Base-by-base conservation (phyloP, 306 rosid genomes). In the Boehmeria nivea region DNA sequence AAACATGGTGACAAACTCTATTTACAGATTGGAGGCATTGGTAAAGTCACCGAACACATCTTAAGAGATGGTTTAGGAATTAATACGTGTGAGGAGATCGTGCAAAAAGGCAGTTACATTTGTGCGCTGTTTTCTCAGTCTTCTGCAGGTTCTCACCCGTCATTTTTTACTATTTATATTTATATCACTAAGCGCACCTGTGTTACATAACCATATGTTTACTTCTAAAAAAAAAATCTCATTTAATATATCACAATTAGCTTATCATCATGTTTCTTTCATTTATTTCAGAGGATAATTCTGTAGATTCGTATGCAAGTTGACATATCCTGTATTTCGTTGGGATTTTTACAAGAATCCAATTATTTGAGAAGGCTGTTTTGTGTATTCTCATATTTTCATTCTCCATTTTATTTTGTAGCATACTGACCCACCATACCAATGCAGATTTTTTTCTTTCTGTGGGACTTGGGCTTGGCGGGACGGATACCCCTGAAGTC, bases 11-110 rank as follows among this genome's bases (percentile, higher is more conserved):
- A 39, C 34, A 54, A 75, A 50, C 46, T 65, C 39, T 84, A 46
- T 57, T 9, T 54, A 65, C 83, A 91, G 95, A 87, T 91, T 76
- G 98, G 94, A 72, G 98, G 98, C 62, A 91, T 91, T 11, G 94
- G 98, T 66, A 91, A 87, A 76, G 98, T 91, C 68, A 87, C 94
- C 43, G 98, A 91, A 68, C 78, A 75, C 59, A 76, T 91, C 38
- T 80, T 91, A 66, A 84, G 81, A 67, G 96, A 60, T 43, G 94
- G 73, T 70, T 69, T 91, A 47, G 94, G 87, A 67, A 84, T 91
- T 49, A 78, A 12, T 68, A 87, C 98, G 40, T 91, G 94, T 60
- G 85, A 80, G 76, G 94, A 87, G 72, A 82, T 91, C 76, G 71
- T 84, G 59, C 79, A 80, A 75, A 91, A 91, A 66, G 69, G 79